These are phyloP conservation scores for Fragaria ananassa DNA, from an alignment of 306 rosid species.

Conservation along the genomic window DNA sequence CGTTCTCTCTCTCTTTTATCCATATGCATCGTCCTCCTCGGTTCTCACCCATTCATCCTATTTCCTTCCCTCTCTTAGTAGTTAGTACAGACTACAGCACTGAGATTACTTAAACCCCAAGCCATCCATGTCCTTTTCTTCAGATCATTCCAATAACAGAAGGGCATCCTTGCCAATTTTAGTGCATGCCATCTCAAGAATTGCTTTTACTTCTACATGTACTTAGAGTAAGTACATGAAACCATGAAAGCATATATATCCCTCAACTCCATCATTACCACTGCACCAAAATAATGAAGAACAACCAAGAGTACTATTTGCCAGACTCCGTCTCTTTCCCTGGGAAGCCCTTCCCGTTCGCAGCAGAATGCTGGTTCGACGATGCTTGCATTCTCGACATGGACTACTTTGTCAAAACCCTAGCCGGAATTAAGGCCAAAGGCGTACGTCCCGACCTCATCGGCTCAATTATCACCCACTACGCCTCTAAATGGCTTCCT, in stretches of 20 bases:
- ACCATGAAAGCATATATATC: background rate
- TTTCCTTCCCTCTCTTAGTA: background rate
- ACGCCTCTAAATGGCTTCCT: conserved; percentile 94
- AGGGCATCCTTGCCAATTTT: conserved; percentile 2
- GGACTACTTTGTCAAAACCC: conserved; percentile 92
- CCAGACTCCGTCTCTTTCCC: conserved; percentile 34
- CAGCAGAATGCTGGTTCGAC: conserved; percentile 69
- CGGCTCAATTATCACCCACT: conserved; percentile 82
- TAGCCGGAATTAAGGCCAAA: conserved; percentile 69
- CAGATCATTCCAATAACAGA: background rate
- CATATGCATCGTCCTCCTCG: conserved; percentile 1
- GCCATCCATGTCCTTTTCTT: background rate
- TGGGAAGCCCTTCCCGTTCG: conserved; percentile 47
- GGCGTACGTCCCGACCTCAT: conserved; percentile 76
- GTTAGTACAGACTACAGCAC: background rate
- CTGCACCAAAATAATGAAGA: conserved; percentile 25
- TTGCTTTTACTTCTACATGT: background rate
- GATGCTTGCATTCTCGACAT: conserved; percentile 83
- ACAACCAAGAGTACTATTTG: conserved; percentile 19
- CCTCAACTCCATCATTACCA: background rate
- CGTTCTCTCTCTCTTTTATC: conserved; percentile 14
- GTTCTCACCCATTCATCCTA: conserved; percentile 9
- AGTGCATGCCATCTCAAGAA: background rate
- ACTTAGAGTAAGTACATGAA: background rate
- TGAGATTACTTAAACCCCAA: conserved; percentile 3